Conservation (phyloP, 768 basidiomycete species). For the Mycena venus region DNA sequence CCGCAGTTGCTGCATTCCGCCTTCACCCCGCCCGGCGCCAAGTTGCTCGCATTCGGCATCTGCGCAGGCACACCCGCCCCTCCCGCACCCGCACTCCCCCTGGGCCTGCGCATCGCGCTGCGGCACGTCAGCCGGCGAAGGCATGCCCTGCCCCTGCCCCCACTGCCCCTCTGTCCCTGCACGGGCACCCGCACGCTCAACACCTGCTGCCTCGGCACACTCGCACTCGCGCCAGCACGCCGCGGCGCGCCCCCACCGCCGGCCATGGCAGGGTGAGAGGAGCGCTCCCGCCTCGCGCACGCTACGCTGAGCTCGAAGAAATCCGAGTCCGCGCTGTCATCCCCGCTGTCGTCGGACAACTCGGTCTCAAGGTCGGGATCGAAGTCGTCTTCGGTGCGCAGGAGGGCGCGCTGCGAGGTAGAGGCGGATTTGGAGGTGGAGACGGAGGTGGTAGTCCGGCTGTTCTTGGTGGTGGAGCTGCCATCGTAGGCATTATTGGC, state of each 20-base stretch:
- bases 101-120: neutral
- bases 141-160: conserved; percentile 19
- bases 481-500: too few relatives aligned
- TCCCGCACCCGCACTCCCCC: too few relatives aligned
- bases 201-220: conserved; percentile 13
- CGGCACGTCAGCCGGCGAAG: conserved; percentile 9
- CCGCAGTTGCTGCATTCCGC: conserved; percentile 92
- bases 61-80: neutral
- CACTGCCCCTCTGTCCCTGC: conserved; percentile 11
- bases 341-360: conserved; percentile 30
- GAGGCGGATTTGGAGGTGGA: neutral
- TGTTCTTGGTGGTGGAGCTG: too few relatives aligned
- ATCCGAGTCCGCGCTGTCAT: conserved; percentile 27
- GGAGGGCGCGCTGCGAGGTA: too few relatives aligned
- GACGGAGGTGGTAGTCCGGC: too few relatives aligned
- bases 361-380: neutral
- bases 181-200: conserved; percentile 25
- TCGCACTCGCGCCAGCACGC: neutral
- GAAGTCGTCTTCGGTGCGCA: neutral
- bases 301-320: conserved; percentile 25
- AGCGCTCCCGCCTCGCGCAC: neutral
- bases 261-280: too few relatives aligned
- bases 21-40: conserved; percentile 72
- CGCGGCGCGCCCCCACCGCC: neutral
- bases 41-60: conserved; percentile 45